phyloP scores from a whole-genome alignment of 768 basidiomycete genomes.

The button mushroom (Agaricus bisporus) region DNA sequence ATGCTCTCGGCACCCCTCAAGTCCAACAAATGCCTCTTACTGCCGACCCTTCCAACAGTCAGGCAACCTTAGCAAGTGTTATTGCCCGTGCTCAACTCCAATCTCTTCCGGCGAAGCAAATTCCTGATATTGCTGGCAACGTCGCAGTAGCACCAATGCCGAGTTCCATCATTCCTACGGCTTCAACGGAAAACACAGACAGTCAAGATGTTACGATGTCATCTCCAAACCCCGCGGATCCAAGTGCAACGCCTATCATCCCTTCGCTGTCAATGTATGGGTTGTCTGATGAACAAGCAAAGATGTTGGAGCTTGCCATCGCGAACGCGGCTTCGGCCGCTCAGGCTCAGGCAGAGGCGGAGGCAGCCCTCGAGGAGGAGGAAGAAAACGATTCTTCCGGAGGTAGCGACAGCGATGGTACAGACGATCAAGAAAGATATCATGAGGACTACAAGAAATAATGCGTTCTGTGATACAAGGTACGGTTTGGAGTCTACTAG shows the following conservation, averaged over 20 bases:
- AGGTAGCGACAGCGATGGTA: constrained; percentile 39
- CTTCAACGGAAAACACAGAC: constrained; percentile 14
- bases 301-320: constrained; percentile 65
- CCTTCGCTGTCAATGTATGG: constrained; percentile 61
- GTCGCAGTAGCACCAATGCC: constrained; percentile 11
- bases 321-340: constrained; percentile 70
- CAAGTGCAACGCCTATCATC: constrained; percentile 12
- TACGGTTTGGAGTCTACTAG: constrained; percentile 4
- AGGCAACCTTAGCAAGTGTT: constrained; percentile 66
- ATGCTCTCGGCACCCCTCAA: constrained; percentile 40
- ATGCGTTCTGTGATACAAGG: constrained; percentile 8
- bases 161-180: constrained; percentile 8
- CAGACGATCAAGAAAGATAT: constrained; percentile 23
- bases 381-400: constrained; percentile 46
- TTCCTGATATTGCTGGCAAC: constrained; percentile 10
- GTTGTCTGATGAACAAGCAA: constrained; percentile 67
- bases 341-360: constrained; percentile 74
- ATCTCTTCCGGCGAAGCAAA: constrained; percentile 21
- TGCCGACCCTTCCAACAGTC: constrained; percentile 45
- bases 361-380: constrained; percentile 69
- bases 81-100: constrained; percentile 66
- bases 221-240: constrained; percentile 9
- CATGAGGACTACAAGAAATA: constrained; percentile 5
- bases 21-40: constrained; percentile 23
- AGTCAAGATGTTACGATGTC: constrained; percentile 12